Base-by-base conservation (phyloP, 2,329 filamentous ascomycete species). In the Macrophomina tecta region DNA sequence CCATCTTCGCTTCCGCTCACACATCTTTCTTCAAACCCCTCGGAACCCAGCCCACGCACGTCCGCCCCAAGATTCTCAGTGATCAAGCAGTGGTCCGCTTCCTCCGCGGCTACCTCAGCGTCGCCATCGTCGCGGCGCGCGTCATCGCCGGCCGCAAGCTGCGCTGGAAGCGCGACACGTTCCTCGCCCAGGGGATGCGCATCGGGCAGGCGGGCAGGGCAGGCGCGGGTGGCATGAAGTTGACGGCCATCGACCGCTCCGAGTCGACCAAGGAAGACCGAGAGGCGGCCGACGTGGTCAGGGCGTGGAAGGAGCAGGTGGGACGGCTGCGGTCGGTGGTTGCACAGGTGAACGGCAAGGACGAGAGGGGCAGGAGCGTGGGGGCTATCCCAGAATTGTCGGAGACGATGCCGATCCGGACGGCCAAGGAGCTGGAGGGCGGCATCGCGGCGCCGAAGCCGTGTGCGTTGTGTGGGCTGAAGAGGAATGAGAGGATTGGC, bases 91-190 rank as follows among this genome's bases (percentile, higher is more conserved):
- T 89, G 0, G 80, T 88, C 9, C 77, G 82, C 4, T 93, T 92
- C 70, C 82, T 94, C 1, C 81, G 82, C 60, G 86, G 84, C 32
- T 92, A 91, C 70, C 78, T 93, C 3, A 71, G 82, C 82, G 67
- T 92, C 5, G 86, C 86, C 0, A 84, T 84, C 2, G 91, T 93
- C 11, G 89, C 90, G 30, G 91, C 88, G n/a, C 90, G 90, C 52
- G 86, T 97, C 60, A 89, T 97, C 67, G 91, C 92, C 1, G 94
- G 94, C 11, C 89, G 94, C 67, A 93, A 92, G 73, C 82, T 91
- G 62, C 90, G 94, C 66, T 98, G 94, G 94, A 94, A 97, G 76
- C 87, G 94, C 64, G 94, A 98, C 78, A 90, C 88, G 69, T 89
- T 93, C 69, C 83, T 98, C 12, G 87, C 91, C 1, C 93, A 97